Evolutionary conservation across 768 basidiomycete species (phyloP), one percentile per base, ranked within the genome.

Genomic region (Neoboletus brunneissimus): DNA sequence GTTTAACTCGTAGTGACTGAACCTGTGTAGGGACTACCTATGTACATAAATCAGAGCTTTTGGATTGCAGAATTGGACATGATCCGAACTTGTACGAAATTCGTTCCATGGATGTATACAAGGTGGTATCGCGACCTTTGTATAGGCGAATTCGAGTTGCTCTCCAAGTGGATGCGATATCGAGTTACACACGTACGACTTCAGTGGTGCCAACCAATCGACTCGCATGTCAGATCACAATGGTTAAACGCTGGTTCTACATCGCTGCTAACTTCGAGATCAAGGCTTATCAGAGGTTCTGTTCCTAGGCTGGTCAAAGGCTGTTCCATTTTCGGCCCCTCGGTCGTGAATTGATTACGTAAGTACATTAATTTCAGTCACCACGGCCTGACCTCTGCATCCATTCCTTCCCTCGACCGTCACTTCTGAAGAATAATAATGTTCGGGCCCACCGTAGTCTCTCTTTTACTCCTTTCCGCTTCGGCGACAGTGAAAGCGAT

Each of bases 401-500:
- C 44, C 32, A 42, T 43, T 15, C 53, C 9, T 49, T 53, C 40
- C 31, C 16, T 61, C 11, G 13, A 53, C 55, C 22, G 16, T 45
- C n/a, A n/a, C 1, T 53, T 51, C 42, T 35, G 16, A 13, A 51
- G 4, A 56, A 34, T 48, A 48, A 48, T 45, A 57, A 80, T 78
- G 78, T 62, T 76, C 56, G 51, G 57, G 41, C 74, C 67, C 61
- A 80, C 79, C 67, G 58, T 77, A 75, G 79, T 69, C 81, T 73
- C 78, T 83, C 81, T 83, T 82, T 81, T 80, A 32, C 67, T 76
- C 44, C 65, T 78, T 54, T 73, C 72, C 51, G 63, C 70, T 48
- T 67, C 73, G 13, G 55, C 65, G 9, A 55, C 68, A 38, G 75
- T 77, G 56, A 68, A 64, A 34, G 73, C 78, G 2, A 72, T 74